Conservation (phyloP, 192 early-diverging fungal genomes). For the Coemansia sp. region DNA sequence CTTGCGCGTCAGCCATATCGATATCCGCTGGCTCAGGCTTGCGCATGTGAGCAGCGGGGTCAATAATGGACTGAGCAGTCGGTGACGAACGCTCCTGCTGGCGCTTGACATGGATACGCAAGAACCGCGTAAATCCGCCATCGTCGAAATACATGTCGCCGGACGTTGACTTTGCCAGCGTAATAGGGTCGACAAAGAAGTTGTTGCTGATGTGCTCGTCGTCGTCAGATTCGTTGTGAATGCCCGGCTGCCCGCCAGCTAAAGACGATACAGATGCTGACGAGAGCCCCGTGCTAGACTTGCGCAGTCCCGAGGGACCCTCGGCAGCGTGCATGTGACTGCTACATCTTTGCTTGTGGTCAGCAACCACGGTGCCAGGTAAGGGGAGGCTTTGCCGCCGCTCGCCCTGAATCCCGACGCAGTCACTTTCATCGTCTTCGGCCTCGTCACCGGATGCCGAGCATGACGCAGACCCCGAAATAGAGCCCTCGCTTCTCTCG, state of each 20-base stretch:
- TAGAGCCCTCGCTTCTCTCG: not conserved
- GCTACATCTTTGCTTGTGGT: constrained; percentile 2
- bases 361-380: not conserved
- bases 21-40: constrained; percentile 17
- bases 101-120: constrained; percentile 55
- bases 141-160: constrained; percentile 57
- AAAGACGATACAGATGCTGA: not conserved
- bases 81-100: constrained; percentile 36
- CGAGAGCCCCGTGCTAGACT: constrained; percentile 4
- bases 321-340: not conserved
- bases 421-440: constrained; percentile 2
- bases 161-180: constrained; percentile 26
- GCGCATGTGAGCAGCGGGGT: constrained; percentile 19
- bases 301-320: not conserved
- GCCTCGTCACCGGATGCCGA: not conserved
- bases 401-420: constrained; percentile 3
- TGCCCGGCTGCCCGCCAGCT: constrained; percentile 11
- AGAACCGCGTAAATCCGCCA: constrained; percentile 55
- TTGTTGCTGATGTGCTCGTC: constrained; percentile 53
- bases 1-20: constrained; percentile 20
- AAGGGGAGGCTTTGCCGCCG: not conserved
- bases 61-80: constrained; percentile 4
- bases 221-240: constrained; percentile 55
- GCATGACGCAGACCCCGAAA: not conserved
- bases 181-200: constrained; percentile 52